A percentile compares a stretch with the other conserved stretches of the same genome.
Evolutionary conservation across 495 filamentous ascomycete genomes (phyloP).

Genomic region (Aspergillus sparsus): DNA sequence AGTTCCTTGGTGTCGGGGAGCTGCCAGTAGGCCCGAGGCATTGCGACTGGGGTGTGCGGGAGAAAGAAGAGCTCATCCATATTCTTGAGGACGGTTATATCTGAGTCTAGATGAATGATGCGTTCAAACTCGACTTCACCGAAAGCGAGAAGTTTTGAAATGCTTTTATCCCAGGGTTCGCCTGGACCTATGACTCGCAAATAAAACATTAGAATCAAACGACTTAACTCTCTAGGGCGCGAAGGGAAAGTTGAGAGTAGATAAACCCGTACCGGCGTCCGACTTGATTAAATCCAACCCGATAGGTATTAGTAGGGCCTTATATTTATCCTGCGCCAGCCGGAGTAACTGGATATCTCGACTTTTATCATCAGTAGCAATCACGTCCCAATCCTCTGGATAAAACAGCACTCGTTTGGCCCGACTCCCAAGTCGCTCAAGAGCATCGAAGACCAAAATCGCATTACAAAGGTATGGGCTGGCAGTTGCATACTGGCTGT

Average conservation of each 20-base stretch:
- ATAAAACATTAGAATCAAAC: not conserved
- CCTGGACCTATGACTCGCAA: constrained; percentile 21
- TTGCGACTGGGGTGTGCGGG: constrained; percentile 59
- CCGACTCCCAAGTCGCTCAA: constrained; percentile 60
- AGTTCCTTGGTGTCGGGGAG: constrained; percentile 54
- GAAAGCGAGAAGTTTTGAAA: constrained; percentile 71
- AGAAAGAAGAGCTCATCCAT: constrained; percentile 77
- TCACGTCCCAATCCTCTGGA: constrained; percentile 55
- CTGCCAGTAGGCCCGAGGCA: constrained; percentile 74
- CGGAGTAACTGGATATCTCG: constrained; percentile 57
- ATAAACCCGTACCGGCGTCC: constrained; percentile 37
- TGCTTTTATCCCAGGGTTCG: constrained; percentile 60
- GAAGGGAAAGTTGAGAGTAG: not conserved
- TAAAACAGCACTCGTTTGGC: constrained; percentile 70
- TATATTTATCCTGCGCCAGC: constrained; percentile 61
- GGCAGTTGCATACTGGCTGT: constrained; percentile 71
- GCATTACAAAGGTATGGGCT: constrained; percentile 72
- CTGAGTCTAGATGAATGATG: constrained; percentile 69
- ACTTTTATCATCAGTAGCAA: constrained; percentile 38
- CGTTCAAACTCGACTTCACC: constrained; percentile 68
- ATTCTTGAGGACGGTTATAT: constrained; percentile 60
- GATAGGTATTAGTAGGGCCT: constrained; percentile 61
- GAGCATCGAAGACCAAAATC: constrained; percentile 70
- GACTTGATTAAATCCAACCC: constrained; percentile 52
- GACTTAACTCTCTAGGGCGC: not conserved